Base-by-base conservation (phyloP, 352 stramenopile species). In the Phytophthora palmivora region DNA sequence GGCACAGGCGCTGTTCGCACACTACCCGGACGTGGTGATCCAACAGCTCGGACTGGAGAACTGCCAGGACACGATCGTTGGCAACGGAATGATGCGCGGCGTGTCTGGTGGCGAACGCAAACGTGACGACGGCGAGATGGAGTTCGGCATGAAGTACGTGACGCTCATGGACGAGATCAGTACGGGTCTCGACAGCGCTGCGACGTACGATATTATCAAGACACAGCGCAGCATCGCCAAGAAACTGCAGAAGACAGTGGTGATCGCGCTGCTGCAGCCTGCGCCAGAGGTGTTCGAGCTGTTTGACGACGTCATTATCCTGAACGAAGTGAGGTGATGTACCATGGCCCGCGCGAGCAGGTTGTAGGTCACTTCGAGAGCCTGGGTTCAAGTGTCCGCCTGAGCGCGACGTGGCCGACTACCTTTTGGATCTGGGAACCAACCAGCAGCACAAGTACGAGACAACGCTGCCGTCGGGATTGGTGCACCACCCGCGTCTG, bases 71-170 rank as follows among this genome's bases (percentile, higher is more conserved):
- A 87, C 82, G n/a, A 74, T 88, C 51, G 70, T 89, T 10, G 79
- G 79, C 34, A 75, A 82, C 49, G 74, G 46, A 26, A 87, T 87
- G 66, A 49, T 91, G 22, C 73, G 79, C 24, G 85, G 85, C 11
- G 70, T 94, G 19, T 92, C 79, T 2, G 84, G 85, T 22, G 84
- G 85, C 9, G 82, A 94, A 42, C 72, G 80, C 28, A 89, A 89
- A 66, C 81, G 79, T 93, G 50, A 93, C 84, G 16, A 83, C 70
- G 84, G 82, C 24, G 81, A 93, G 73, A 98, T 98, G 83, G 71
- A 96, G 50, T 86, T 94, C 54, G 73, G 77, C 49, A 70, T 77
- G 43, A 82, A 86, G 62, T 86, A 80, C 50, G 75, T 97, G 38
- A 69, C 92, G 15, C 53, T 97, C 19, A 82, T 97, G 63, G 92